A percentile compares a stretch with the other conserved stretches of the same genome.
phyloP scores from a whole-genome alignment of 208 protist species.

The Trypanosoma theileri region DNA sequence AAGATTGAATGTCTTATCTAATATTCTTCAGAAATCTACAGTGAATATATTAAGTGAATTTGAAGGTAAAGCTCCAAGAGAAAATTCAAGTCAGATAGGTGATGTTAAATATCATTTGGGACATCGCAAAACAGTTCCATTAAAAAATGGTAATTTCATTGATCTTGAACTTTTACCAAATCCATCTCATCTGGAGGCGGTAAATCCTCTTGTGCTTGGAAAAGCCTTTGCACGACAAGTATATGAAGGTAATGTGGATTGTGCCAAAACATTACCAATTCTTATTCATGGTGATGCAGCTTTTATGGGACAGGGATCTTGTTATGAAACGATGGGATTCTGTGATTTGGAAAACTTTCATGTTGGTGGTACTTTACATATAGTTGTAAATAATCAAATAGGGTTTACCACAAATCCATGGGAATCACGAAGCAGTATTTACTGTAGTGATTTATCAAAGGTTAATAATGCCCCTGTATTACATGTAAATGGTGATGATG shows the following conservation, averaged over 20 bases:
- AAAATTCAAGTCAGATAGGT: slow-evolving; percentile 57
- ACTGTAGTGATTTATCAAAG: slow-evolving; percentile 97
- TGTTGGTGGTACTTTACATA: slow-evolving; percentile 97
- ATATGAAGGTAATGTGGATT: slow-evolving; percentile 71
- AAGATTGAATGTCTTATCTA: slow-evolving; percentile 96
- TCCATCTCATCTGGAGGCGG: slow-evolving; percentile 98
- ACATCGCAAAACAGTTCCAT: slow-evolving; percentile 56
- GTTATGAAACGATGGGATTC: slow-evolving; percentile 97
- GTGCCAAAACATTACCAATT: slow-evolving; percentile 74
- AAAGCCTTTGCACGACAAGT: slow-evolving; percentile 96
- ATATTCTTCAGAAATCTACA: slow-evolving; percentile 94
- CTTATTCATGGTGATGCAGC: slow-evolving; percentile 98
- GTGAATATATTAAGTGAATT: slow-evolving; percentile 92
- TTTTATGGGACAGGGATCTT: slow-evolving; percentile 96
- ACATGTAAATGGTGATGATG: slow-evolving; percentile 98
- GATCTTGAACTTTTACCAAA: slow-evolving; percentile 97
- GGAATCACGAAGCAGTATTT: slow-evolving; percentile 90
- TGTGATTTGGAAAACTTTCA: slow-evolving; percentile 93
- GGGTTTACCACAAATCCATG: slow-evolving; percentile 97
- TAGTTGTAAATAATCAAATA: slow-evolving; percentile 99
- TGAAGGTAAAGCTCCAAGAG: slow-evolving; percentile 52
- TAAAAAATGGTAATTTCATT: slow-evolving; percentile 81
- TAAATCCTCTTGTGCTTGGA: slow-evolving; percentile 97
- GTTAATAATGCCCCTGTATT: slow-evolving; percentile 94
- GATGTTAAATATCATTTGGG: slow-evolving; percentile 99